A percentile compares a stretch with the other conserved stretches of the same genome.
Evolutionary conservation across 352 stramenopile genomes (phyloP).

Genomic region (Phytophthora ohioensis): DNA sequence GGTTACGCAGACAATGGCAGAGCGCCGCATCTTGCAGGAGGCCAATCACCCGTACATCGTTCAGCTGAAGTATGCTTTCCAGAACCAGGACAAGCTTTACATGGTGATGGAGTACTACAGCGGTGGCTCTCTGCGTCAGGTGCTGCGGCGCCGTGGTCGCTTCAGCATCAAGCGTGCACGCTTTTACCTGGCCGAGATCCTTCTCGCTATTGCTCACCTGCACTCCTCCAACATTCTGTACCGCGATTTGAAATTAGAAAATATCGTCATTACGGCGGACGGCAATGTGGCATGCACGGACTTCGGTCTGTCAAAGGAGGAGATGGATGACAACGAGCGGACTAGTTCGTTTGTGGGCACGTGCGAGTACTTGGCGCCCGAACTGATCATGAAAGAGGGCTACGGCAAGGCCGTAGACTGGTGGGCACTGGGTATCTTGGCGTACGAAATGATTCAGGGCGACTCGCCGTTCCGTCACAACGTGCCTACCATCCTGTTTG

Average conservation of each 20-base stretch:
- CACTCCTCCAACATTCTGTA: constrained; percentile 76
- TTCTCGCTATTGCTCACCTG: constrained; percentile 72
- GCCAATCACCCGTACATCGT: constrained; percentile 83
- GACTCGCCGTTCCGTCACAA: constrained; percentile 80
- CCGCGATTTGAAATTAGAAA: constrained; percentile 79
- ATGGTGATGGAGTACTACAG: constrained; percentile 89
- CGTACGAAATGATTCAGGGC: constrained; percentile 81
- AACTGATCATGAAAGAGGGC: constrained; percentile 76
- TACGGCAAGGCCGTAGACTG: constrained; percentile 80
- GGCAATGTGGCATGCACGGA: constrained; percentile 78
- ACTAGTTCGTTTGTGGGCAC: constrained; percentile 79
- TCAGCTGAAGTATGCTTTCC: constrained; percentile 78
- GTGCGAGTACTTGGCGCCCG: constrained; percentile 78
- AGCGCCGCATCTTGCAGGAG: constrained; percentile 77
- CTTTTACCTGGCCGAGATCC: constrained; percentile 75
- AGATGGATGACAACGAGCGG: constrained; percentile 74
- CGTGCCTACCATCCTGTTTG: constrained; percentile 71
- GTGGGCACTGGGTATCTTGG: constrained; percentile 81
- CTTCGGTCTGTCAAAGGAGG: constrained; percentile 80
- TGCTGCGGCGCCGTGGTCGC: constrained; percentile 65
- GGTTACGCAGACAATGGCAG: constrained; percentile 81
- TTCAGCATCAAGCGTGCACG: constrained; percentile 80
- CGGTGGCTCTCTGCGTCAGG: constrained; percentile 70
- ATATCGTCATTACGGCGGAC: constrained; percentile 78
- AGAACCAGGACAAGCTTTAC: constrained; percentile 85